A percentile compares a stretch with the other conserved stretches of the same genome.
Conservation (phyloP, 805 yeast genomes). For the Pichia phayaonensis region DNA sequence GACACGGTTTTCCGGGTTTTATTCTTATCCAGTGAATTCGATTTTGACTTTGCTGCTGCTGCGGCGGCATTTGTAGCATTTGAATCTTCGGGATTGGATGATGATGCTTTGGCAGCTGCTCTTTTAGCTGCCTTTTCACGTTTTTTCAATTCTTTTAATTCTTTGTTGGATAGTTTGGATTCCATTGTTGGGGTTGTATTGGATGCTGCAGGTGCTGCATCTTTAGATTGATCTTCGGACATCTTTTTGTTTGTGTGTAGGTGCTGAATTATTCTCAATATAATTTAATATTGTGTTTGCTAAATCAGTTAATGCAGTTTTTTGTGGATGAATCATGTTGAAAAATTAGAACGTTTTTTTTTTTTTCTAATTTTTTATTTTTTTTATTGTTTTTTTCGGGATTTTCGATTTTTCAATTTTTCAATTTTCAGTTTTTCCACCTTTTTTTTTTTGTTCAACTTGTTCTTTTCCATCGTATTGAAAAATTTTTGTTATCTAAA, state of each 20-base stretch:
- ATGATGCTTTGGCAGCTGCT: slow-evolving; percentile 55
- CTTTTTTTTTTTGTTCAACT: background rate
- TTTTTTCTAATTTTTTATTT: background rate
- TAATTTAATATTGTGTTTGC: no score
- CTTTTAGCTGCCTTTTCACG: slow-evolving; percentile 88
- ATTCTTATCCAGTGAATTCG: background rate
- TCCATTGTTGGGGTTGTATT: background rate
- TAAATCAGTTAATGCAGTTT: no score
- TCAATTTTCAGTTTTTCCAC: background rate
- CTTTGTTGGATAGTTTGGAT: slow-evolving; percentile 54
- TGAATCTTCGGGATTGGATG: slow-evolving; percentile 7
- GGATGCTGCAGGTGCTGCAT: background rate
- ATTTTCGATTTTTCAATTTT: background rate
- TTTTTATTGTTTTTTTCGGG: background rate
- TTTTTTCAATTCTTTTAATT: slow-evolving; percentile 80
- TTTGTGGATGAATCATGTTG: background rate
- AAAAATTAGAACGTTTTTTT: background rate
- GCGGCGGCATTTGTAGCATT: background rate
- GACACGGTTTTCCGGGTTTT: slow-evolving; percentile 37
- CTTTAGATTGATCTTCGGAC: background rate
- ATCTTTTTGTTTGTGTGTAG: background rate
- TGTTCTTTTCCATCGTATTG: background rate
- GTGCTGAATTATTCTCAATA: no score
- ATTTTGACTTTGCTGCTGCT: slow-evolving; percentile 1
- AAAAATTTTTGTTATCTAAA: no score